phyloP scores from a whole-genome alignment of 169 alveolate genomes.

The Plasmodium chabaudi region DNA sequence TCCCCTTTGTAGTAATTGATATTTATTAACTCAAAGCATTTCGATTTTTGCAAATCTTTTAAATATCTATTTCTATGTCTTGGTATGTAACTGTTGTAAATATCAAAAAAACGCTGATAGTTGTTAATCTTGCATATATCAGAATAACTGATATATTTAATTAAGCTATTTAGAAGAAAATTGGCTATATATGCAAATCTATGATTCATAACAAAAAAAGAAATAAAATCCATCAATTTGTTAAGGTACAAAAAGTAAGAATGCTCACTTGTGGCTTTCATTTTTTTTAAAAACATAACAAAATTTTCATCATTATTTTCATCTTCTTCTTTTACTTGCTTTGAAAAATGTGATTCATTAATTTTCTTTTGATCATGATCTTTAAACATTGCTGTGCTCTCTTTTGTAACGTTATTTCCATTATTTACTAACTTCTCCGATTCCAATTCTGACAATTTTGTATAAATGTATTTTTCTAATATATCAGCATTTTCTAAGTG shows the following conservation, averaged over 20 bases:
- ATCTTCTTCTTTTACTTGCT: conserved; percentile 19
- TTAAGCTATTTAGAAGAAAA: conserved; percentile 64
- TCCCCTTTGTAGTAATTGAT: conserved; percentile 74
- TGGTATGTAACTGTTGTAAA: conserved; percentile 70
- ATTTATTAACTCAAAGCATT: conserved; percentile 70
- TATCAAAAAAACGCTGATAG: conserved; percentile 67
- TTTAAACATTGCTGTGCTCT: background rate
- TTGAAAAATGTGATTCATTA: background rate
- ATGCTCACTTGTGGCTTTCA: conserved; percentile 58
- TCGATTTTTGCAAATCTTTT: conserved; percentile 67
- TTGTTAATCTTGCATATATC: conserved; percentile 73
- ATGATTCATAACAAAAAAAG: conserved; percentile 67
- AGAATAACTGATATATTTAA: conserved; percentile 54
- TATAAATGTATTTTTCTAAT: conserved; percentile 48
- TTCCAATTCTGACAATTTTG: conserved; percentile 15
- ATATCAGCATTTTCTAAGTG: conserved; percentile 69
- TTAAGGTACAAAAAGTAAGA: conserved; percentile 71
- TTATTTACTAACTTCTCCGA: background rate
- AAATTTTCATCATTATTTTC: conserved; percentile 54
- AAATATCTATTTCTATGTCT: conserved; percentile 69
- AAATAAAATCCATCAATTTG: conserved; percentile 64
- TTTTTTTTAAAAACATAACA: conserved; percentile 67
- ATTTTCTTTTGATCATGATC: background rate
- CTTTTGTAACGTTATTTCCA: background rate
- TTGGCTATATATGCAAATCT: conserved; percentile 70